phyloP scores from a whole-genome alignment of 805 yeast species.

The Teunomyces lycoperdinae region DNA sequence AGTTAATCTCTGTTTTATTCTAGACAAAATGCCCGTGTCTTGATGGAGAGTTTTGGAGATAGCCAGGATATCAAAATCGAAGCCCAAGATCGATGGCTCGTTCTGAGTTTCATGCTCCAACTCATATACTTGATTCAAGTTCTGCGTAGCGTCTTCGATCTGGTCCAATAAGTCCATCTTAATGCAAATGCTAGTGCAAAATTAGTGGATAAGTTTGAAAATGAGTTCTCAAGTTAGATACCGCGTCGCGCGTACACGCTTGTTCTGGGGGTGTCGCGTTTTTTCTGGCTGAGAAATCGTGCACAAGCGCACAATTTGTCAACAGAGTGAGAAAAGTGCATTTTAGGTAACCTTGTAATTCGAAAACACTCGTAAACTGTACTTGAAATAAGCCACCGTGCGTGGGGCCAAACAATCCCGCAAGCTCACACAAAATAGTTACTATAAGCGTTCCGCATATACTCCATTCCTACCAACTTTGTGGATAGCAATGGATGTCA shows the following conservation, averaged over 20 bases:
- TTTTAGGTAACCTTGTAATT: neutral
- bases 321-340: neutral
- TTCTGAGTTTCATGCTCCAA: slow-evolving; percentile 2
- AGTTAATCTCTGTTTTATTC: slow-evolving; percentile 4
- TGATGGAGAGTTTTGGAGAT: slow-evolving; percentile 5
- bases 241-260: slow-evolving; percentile 1
- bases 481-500: too few species aligned
- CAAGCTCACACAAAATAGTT: too few species aligned
- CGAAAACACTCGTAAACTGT: too few species aligned
- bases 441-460: too few species aligned
- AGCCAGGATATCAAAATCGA: slow-evolving; percentile 6
- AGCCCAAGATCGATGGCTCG: neutral
- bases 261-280: neutral
- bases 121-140: slow-evolving; percentile 4
- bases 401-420: too few species aligned
- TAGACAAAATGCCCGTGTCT: slow-evolving; percentile 2
- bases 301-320: neutral
- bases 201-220: neutral
- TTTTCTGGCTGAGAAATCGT: neutral
- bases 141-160: slow-evolving; percentile 9
- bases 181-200: neutral
- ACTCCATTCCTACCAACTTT: too few species aligned
- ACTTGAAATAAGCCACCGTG: too few species aligned
- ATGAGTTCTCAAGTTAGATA: too few species aligned
- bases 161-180: slow-evolving; percentile 12